Evolutionary conservation across 352 stramenopile genomes (phyloP).

Genomic region (Globisporangium alternatum): DNA sequence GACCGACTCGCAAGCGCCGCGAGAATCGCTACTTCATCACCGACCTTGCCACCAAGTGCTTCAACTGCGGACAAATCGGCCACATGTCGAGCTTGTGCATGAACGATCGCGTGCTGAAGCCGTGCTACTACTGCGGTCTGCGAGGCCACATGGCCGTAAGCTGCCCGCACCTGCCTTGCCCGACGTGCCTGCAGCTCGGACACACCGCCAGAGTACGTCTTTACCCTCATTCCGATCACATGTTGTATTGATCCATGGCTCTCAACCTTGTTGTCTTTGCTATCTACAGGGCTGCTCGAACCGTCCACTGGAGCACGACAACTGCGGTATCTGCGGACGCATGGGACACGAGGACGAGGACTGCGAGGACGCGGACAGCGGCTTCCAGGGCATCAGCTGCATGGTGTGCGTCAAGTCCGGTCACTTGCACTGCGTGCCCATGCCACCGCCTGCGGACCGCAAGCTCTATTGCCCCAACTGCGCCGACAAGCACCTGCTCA

Average conservation of each 20-base stretch:
- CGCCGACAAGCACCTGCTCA: conserved; percentile 48
- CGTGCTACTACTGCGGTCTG: conserved; percentile 80
- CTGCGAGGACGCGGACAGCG: conserved; percentile 34
- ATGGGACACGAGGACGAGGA: conserved; percentile 40
- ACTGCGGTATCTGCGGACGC: conserved; percentile 58
- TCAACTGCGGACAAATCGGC: conserved; percentile 76
- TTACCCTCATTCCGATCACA: background rate
- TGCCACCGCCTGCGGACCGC: conserved; percentile 63
- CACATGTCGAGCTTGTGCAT: conserved; percentile 76
- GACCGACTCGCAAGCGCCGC: conserved; percentile 37
- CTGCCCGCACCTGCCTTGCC: conserved; percentile 69
- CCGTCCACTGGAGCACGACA: conserved; percentile 31
- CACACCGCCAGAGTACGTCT: conserved; percentile 53
- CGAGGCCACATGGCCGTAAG: conserved; percentile 66
- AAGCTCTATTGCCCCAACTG: conserved; percentile 72
- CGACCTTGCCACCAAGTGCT: conserved; percentile 82
- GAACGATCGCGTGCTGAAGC: conserved; percentile 65
- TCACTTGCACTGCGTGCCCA: conserved; percentile 67
- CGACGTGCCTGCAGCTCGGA: conserved; percentile 61
- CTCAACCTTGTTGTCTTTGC: background rate
- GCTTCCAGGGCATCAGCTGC: conserved; percentile 41
- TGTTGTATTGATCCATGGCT: background rate
- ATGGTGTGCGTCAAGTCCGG: conserved; percentile 69
- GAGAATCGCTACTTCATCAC: conserved; percentile 83
- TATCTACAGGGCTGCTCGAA: conserved; percentile 53